Evolutionary conservation across 2,329 filamentous ascomycete genomes (phyloP).

Genomic region (Emmonsiellopsis sp.): DNA sequence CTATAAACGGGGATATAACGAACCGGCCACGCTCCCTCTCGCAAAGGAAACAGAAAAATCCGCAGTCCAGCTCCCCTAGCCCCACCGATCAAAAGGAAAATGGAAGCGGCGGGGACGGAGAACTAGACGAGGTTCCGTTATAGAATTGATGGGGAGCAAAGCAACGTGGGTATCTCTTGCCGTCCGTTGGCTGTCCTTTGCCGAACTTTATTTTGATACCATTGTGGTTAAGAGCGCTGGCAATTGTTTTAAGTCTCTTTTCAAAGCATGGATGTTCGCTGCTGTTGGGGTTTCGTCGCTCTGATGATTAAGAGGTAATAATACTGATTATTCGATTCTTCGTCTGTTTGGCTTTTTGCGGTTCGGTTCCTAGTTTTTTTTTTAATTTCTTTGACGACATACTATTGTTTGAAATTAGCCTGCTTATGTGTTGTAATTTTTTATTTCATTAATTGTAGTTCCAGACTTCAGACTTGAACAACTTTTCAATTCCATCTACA

Average conservation of each 20-base stretch:
- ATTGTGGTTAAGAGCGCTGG: neutral
- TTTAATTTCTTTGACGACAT: neutral
- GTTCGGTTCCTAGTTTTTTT: neutral
- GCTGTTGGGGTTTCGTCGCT: neutral
- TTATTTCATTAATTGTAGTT: neutral
- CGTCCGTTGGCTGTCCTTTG: neutral
- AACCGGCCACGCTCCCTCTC: neutral
- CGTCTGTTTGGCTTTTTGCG: neutral
- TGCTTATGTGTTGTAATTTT: neutral
- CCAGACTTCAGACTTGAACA: neutral
- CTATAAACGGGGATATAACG: neutral
- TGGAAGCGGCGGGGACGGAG: slow-evolving; percentile 6
- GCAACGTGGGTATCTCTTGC: neutral
- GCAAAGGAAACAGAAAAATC: neutral
- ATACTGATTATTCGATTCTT: neutral
- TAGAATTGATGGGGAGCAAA: slow-evolving; percentile 1
- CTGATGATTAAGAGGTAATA: too few relatives aligned
- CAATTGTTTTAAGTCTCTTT: neutral
- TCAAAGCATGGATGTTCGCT: neutral
- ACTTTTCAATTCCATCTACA: too few relatives aligned
- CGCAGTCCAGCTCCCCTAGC: neutral
- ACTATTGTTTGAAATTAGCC: neutral
- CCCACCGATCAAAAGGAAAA: slow-evolving; percentile 1
- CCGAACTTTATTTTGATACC: too few relatives aligned
- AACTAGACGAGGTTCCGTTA: slow-evolving; percentile 17